Percentiles rank a stretch among this genome's conserved stretches.
phyloP scores from a whole-genome alignment of 1,284 basidiomycete genomes.

The Dichomitus squalens region DNA sequence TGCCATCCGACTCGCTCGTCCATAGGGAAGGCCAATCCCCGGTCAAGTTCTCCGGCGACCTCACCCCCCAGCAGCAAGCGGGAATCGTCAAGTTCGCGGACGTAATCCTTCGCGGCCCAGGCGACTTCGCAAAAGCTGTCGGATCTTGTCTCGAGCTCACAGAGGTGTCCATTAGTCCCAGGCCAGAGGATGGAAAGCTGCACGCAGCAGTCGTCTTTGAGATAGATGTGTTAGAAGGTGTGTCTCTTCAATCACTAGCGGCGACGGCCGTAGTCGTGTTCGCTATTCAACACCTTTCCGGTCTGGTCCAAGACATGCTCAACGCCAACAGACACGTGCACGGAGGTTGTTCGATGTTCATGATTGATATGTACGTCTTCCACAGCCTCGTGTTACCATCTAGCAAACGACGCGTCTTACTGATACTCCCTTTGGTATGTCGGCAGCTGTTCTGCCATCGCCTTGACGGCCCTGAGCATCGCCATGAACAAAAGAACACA shows the following conservation, averaged over 20 bases:
- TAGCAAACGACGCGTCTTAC: no score
- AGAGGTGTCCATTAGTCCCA: neutral
- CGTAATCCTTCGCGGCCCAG: neutral
- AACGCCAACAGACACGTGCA: neutral
- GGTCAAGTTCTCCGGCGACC: neutral
- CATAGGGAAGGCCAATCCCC: neutral
- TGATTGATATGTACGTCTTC: neutral
- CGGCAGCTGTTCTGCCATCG: conserved; percentile 59
- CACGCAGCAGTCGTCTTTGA: neutral
- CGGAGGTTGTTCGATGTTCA: neutral
- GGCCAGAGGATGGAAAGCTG: neutral
- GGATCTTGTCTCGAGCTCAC: neutral
- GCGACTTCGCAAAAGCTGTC: neutral
- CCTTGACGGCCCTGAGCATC: conserved; percentile 60
- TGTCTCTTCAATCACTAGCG: neutral
- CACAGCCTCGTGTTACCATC: neutral
- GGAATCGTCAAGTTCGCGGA: neutral
- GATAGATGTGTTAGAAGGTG: neutral
- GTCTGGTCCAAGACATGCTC: neutral
- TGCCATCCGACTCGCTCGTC: neutral
- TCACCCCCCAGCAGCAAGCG: neutral
- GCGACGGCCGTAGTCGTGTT: neutral
- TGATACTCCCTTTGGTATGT: no score
- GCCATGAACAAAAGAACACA: conserved; percentile 58
- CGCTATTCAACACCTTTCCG: neutral